Evolutionary conservation across 805 yeast species (phyloP).

Genomic region (Zygotorulaspora danielsina): DNA sequence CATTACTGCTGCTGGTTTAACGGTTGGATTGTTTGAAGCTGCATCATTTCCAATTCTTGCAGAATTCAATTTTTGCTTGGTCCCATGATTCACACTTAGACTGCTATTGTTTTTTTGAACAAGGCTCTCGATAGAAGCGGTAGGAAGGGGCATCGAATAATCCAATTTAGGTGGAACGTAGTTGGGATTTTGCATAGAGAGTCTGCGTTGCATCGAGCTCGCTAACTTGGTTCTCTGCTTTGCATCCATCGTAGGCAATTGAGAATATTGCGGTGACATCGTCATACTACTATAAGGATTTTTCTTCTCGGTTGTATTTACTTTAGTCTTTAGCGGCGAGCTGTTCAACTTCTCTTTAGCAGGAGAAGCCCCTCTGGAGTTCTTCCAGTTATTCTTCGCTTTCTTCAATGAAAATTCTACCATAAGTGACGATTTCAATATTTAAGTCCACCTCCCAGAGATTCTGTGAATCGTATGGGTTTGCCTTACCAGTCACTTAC

Average conservation of each 20-base stretch:
- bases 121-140: constrained; percentile 5
- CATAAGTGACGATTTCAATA: constrained; percentile 17
- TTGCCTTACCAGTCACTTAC: background rate
- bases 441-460: background rate
- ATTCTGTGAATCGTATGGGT: background rate
- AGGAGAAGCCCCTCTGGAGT: constrained; percentile 15
- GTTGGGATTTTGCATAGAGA: constrained; percentile 39
- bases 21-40: too few species aligned
- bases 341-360: constrained; percentile 13
- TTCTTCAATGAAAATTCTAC: constrained; percentile 36
- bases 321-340: constrained; percentile 17
- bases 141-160: constrained; percentile 31
- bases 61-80: background rate
- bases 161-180: constrained; percentile 31
- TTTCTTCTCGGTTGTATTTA: constrained; percentile 9
- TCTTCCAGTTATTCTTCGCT: constrained; percentile 32
- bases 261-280: constrained; percentile 14
- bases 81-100: background rate
- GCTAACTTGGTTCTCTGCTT: constrained; percentile 39
- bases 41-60: too few species aligned
- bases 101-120: constrained; percentile 12
- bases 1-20: background rate
- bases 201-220: constrained; percentile 42
- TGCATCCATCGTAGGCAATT: constrained; percentile 35
- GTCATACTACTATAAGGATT: constrained; percentile 26